These are phyloP conservation scores for Schwanniomyces vanrijiae DNA, from an alignment of 805 yeast species.

Conservation along the genomic window DNA sequence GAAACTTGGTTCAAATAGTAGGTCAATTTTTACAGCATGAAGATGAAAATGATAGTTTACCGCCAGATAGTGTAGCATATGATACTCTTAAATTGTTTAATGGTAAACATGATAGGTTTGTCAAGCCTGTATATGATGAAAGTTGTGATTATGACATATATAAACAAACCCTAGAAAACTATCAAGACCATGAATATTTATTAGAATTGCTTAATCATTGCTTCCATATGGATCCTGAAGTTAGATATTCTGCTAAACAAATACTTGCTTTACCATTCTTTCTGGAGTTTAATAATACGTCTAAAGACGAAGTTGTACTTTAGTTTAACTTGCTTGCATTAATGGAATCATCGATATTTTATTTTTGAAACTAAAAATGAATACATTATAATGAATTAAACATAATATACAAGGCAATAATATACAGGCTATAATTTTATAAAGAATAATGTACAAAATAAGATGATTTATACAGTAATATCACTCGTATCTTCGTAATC, in stretches of 20 bases:
- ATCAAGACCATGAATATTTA: constrained; percentile 44
- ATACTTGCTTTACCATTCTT: constrained; percentile 62
- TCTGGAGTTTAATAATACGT: constrained; percentile 34
- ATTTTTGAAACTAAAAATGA: not conserved
- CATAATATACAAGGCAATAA: not conserved
- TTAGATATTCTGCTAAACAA: constrained; percentile 58
- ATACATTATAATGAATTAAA: not conserved
- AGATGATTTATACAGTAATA: not conserved
- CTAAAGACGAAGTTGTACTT: constrained; percentile 33
- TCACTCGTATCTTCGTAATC: constrained; percentile 14
- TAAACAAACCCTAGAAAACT: constrained; percentile 24
- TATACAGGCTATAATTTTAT: not conserved
- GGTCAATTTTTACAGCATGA: constrained; percentile 37
- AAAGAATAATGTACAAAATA: not conserved
- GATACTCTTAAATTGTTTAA: constrained; percentile 58
- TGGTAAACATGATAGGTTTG: constrained; percentile 34
- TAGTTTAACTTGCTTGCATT: not conserved
- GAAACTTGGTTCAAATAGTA: constrained; percentile 33
- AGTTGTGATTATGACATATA: constrained; percentile 16
- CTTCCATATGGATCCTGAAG: constrained; percentile 56
- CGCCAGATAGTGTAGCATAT: constrained; percentile 68
- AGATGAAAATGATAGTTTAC: constrained; percentile 58
- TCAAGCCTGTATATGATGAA: constrained; percentile 18
- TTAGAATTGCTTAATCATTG: constrained; percentile 58
- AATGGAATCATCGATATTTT: not conserved